Base-by-base conservation (phyloP, 2,329 filamentous ascomycete genomes). In the Mariannaea sp. region DNA sequence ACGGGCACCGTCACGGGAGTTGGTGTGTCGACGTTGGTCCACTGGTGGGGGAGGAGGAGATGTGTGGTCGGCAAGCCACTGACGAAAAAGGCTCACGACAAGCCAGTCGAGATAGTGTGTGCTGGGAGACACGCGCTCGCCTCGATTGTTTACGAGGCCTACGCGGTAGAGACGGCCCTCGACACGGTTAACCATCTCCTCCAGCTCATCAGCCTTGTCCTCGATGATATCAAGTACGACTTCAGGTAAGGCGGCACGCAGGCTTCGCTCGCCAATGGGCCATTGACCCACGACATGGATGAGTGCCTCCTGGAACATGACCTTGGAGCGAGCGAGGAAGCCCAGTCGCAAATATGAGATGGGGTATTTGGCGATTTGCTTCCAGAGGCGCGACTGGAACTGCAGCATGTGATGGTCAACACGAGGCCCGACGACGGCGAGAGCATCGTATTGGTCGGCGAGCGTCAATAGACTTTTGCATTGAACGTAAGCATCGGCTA, bases 201-300 rank as follows among this genome's bases (percentile, higher is more conserved):
- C 88, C 14, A 97, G 79, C 71, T 97, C 92, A 62, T 96, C 91
- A 5, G 94, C 91, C 72, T 97, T 97, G 73, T 97, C 92, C 71
- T 96, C 90, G 57, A 97, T 95, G 29, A 97, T 80, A 62, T 97
- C 92, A 8, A 97, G 78, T 1, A 97, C 90, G 0, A 82, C 71
- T 20, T 87, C 83, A 1, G 92, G 89, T 33, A 96, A 79, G 24
- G 87, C 80, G 55, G 83, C 80, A 52, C 90, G 85, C 29, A 97
- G 82, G 63, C 90, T 90, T 20, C 88, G 83, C 64, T 92, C 84
- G 13, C 88, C 91, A 0, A 84, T 78, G 0, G 93, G 92, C 93
- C 93, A 97, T 70, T 96, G 90, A 3, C 93, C 93, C 1, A 97
- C 92, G 0, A 97, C 91, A 66, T 97, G 93, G 46, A 96, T 90